Conservation (phyloP, 352 stramenopile genomes). For the Phytophthora pisi region DNA sequence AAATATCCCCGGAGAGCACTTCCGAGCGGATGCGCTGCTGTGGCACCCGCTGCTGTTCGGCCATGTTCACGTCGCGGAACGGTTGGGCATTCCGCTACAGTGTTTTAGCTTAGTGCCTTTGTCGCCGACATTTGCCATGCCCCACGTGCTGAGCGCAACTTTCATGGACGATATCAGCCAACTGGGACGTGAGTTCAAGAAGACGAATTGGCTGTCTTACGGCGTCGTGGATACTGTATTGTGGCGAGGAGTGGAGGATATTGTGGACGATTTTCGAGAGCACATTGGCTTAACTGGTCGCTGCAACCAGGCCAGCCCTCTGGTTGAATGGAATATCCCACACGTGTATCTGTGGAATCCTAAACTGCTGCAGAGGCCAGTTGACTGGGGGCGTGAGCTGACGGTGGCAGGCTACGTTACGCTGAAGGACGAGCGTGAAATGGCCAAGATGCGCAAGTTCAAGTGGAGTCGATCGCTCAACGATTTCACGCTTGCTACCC, state of each 20-base stretch:
- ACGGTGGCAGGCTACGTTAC: constrained; percentile 47
- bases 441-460: constrained; percentile 34
- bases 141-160: constrained; percentile 45
- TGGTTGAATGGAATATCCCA: constrained; percentile 49
- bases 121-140: constrained; percentile 49
- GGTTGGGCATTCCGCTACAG: constrained; percentile 52
- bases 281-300: constrained; percentile 39
- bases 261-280: constrained; percentile 49
- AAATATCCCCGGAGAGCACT: constrained; percentile 40
- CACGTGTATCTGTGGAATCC: constrained; percentile 57
- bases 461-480: constrained; percentile 41
- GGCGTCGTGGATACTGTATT: constrained; percentile 46
- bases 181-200: constrained; percentile 30
- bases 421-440: constrained; percentile 35
- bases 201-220: constrained; percentile 52
- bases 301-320: constrained; percentile 35
- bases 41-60: constrained; percentile 49
- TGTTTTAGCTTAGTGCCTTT: constrained; percentile 43
- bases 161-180: constrained; percentile 36
- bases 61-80: constrained; percentile 45
- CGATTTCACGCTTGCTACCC: constrained; percentile 36
- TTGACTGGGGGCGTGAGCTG: constrained; percentile 53
- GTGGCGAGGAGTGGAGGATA: constrained; percentile 36
- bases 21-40: constrained; percentile 51
- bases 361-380: constrained; percentile 33